phyloP scores from a whole-genome alignment of 345 rosid genomes.

The Ricinus communis region DNA sequence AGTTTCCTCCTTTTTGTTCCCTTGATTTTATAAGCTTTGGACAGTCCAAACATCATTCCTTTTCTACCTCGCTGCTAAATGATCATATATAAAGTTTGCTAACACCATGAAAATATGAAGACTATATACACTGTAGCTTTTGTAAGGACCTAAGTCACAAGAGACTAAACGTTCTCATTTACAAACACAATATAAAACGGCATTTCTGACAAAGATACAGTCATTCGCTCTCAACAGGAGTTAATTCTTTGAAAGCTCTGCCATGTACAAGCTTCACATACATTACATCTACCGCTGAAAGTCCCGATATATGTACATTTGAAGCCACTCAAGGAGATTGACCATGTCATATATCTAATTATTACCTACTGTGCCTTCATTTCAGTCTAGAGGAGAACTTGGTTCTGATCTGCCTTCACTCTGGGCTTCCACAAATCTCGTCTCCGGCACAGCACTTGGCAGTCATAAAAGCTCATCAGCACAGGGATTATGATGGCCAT shows the following conservation, averaged over 20 bases:
- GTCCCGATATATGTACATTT: conserved; percentile 15
- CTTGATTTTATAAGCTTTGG: neutral
- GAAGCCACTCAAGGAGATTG: conserved; percentile 9
- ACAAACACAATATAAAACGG: conserved; percentile 1
- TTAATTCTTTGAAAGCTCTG: neutral
- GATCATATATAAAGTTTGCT: neutral
- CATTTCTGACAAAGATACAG: neutral
- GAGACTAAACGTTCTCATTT: conserved; percentile 12
- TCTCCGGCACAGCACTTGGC: neutral
- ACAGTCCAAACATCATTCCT: neutral
- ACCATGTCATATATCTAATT: neutral
- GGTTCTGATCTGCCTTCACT: neutral
- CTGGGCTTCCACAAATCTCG: neutral
- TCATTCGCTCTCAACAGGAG: neutral
- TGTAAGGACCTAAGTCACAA: conserved; percentile 9
- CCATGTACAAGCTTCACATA: neutral
- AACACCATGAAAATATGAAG: neutral
- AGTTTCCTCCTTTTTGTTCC: neutral
- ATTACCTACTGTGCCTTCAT: conserved; percentile 2
- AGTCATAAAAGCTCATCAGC: neutral
- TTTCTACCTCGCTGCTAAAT: neutral
- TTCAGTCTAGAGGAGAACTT: neutral
- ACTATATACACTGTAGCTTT: conserved; percentile 1
- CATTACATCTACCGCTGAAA: neutral
- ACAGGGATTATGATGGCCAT: neutral